These are phyloP conservation scores for Wickerhamomyces bisporus DNA, from an alignment of 805 yeast species.

Conservation along the genomic window DNA sequence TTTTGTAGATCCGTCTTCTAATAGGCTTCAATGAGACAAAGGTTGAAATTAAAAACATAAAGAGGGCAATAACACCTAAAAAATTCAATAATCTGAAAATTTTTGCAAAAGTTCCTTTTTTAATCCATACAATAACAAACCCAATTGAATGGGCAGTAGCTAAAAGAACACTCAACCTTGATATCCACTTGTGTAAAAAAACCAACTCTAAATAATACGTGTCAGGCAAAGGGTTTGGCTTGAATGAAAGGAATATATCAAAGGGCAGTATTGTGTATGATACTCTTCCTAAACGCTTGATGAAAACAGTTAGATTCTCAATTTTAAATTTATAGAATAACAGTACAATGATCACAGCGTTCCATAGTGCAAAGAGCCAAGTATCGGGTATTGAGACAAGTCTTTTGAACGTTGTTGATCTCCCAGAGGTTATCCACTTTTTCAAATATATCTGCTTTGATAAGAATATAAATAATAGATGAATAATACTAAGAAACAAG, in stretches of 20 bases:
- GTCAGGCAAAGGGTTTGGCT: conserved; percentile 47
- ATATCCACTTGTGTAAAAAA: conserved; percentile 65
- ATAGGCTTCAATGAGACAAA: conserved; percentile 43
- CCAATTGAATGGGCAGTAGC: conserved; percentile 49
- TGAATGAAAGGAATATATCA: conserved; percentile 47
- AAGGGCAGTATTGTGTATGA: conserved; percentile 55
- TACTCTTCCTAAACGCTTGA: conserved; percentile 60
- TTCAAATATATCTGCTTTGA: conserved; percentile 28
- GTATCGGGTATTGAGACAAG: conserved; percentile 31
- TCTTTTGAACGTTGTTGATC: conserved; percentile 31
- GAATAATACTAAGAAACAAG: conserved; percentile 36
- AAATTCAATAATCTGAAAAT: conserved; percentile 37
- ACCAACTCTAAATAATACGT: conserved; percentile 50
- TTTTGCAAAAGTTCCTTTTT: conserved; percentile 31
- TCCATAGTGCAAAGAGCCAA: conserved; percentile 32
- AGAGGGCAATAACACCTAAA: conserved; percentile 45
- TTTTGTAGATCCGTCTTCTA: conserved; percentile 43
- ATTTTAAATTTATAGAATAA: conserved; percentile 31
- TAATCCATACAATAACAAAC: conserved; percentile 44
- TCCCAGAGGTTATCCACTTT: conserved; percentile 34
- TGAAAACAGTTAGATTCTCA: conserved; percentile 30
- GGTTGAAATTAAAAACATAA: conserved; percentile 31
- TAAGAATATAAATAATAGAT: conserved; percentile 31
- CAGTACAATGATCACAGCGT: conserved; percentile 25
- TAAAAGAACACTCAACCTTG: conserved; percentile 46